Evolutionary conservation across 108 stramenopile species (phyloP).

Genomic region (Nannochloropsis gaditana): DNA sequence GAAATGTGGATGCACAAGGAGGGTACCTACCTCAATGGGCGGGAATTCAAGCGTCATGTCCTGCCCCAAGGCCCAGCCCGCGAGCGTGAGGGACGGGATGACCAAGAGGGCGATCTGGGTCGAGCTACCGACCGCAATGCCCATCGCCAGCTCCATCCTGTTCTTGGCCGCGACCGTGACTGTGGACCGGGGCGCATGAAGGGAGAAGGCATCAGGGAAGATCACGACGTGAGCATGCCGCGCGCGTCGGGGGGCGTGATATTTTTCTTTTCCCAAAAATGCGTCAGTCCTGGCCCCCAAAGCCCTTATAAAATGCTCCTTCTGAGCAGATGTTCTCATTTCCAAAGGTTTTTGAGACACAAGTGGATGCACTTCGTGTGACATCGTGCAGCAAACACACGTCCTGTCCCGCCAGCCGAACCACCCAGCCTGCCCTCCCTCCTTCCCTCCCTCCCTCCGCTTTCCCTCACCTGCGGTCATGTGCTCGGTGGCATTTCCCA

Average conservation of each 20-base stretch:
- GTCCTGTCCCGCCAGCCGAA: no score
- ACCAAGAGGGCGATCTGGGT: constrained; percentile 92
- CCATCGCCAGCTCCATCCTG: constrained; percentile 94
- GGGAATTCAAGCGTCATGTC: constrained; percentile 3
- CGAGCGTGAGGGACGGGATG: constrained; percentile 80
- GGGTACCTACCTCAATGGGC: background rate
- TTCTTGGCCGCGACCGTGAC: constrained; percentile 81
- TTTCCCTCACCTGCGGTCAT: constrained; percentile 60
- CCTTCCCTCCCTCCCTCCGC: background rate
- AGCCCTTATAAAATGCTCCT: no score
- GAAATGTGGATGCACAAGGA: no score
- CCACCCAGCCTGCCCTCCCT: background rate
- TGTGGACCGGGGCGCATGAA: background rate
- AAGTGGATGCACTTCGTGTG: no score
- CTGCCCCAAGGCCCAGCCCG: constrained; percentile 70
- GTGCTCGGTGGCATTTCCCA: constrained; percentile 96
- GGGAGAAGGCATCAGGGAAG: background rate
- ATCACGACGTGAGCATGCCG: no score
- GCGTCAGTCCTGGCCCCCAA: no score
- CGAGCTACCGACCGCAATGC: constrained; percentile 87
- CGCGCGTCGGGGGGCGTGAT: no score
- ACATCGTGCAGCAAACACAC: no score
- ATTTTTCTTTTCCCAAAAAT: no score
- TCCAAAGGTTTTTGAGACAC: no score
- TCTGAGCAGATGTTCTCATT: no score